A percentile compares a stretch with the other conserved stretches of the same genome.
Evolutionary conservation across 139 green algal genomes (phyloP).

Genomic region (Coccomyxa sp.): DNA sequence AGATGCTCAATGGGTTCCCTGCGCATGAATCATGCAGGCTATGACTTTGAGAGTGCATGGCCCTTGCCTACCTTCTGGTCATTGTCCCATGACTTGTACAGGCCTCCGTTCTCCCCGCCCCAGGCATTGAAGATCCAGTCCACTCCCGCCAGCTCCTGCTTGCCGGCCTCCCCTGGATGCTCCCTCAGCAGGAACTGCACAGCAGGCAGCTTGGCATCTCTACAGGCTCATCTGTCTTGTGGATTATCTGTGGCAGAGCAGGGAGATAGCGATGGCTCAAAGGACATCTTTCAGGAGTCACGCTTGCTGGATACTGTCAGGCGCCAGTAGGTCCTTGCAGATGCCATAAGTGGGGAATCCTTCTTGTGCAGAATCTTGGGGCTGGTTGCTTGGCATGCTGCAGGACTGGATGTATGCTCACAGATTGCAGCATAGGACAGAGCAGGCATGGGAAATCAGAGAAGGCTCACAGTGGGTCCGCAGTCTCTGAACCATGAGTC

Average conservation of each 20-base stretch:
- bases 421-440: no score
- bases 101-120: constrained; percentile 29
- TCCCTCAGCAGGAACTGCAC: constrained; percentile 28
- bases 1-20: neutral
- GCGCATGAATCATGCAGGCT: neutral
- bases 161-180: neutral
- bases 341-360: neutral
- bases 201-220: no score
- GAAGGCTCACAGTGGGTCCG: constrained; percentile 30
- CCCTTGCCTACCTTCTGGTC: constrained; percentile 18
- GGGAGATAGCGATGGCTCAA: neutral
- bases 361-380: neutral
- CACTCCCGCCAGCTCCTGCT: constrained; percentile 24
- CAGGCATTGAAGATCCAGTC: constrained; percentile 62
- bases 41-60: neutral
- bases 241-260: neutral
- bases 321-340: neutral
- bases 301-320: neutral
- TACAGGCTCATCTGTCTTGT: no score
- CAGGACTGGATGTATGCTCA: neutral
- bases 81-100: constrained; percentile 22
- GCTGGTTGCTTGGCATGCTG: neutral
- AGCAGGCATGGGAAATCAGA: neutral
- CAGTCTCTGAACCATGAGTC: constrained; percentile 49
- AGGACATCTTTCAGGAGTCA: neutral